phyloP scores from a whole-genome alignment of 345 rosid genomes.

The Leavenworthia alabamica region DNA sequence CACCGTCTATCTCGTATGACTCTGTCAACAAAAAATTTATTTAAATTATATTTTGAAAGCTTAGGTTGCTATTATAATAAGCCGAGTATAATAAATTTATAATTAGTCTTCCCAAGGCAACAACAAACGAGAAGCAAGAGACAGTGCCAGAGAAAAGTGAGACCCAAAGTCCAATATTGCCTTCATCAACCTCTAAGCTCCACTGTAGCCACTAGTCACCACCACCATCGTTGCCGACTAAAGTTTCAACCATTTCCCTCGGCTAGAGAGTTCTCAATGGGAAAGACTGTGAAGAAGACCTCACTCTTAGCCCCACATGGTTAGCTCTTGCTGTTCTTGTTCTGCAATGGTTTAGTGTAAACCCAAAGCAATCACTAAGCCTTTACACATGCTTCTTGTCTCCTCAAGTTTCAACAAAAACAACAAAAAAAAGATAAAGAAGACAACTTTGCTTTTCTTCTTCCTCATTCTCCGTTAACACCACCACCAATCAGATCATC shows the following conservation, averaged over 20 bases:
- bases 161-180: slow-evolving; percentile 12
- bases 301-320: slow-evolving; percentile 45
- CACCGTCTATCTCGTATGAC: no score
- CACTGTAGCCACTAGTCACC: background rate
- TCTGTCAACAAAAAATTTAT: no score
- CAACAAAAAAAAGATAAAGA: slow-evolving; percentile 14
- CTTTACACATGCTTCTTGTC: slow-evolving; percentile 50
- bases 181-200: slow-evolving; percentile 24
- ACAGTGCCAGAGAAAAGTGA: slow-evolving; percentile 17
- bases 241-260: slow-evolving; percentile 6
- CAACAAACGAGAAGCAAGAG: slow-evolving; percentile 25
- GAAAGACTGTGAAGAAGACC: slow-evolving; percentile 8
- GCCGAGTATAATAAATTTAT: background rate
- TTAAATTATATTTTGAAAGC: no score
- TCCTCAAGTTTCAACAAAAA: slow-evolving; percentile 33
- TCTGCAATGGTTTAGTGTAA: slow-evolving; percentile 50
- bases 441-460: slow-evolving; percentile 17
- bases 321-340: slow-evolving; percentile 25
- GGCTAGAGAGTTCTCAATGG: slow-evolving; percentile 25
- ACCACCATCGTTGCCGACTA: background rate
- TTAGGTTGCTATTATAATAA: no score
- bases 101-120: slow-evolving; percentile 25
- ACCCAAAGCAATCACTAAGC: slow-evolving; percentile 37
- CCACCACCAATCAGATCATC: background rate
- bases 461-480: background rate